Evolutionary conservation across 305 asterid genomes (phyloP).

Genomic region (Galium porrigens): DNA sequence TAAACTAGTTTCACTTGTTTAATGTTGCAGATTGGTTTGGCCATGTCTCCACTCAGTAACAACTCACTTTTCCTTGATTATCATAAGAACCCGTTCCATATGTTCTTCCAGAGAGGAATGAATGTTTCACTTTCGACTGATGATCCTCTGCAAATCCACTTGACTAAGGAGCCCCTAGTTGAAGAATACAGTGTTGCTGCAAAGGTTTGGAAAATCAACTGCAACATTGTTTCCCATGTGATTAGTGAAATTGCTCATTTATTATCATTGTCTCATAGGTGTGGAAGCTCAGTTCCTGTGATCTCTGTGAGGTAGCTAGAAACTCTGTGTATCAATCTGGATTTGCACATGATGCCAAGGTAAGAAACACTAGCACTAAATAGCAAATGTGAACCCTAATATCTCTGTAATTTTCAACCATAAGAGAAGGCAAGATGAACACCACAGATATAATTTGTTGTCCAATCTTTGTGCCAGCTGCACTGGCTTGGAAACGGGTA

Average conservation of each 20-base stretch:
- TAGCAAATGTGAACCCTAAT: background rate
- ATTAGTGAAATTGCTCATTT: conserved; percentile 14
- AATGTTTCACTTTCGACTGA: conserved; percentile 75
- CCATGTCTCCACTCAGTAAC: conserved; percentile 92
- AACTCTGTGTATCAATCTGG: conserved; percentile 94
- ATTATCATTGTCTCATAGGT: conserved; percentile 33
- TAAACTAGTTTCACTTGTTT: conserved; percentile 10
- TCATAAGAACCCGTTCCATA: conserved; percentile 74
- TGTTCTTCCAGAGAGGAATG: conserved; percentile 88
- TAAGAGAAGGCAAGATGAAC: background rate
- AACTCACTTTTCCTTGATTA: conserved; percentile 86
- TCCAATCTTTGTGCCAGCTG: conserved; percentile 25
- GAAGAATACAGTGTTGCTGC: conserved; percentile 96
- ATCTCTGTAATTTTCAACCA: background rate
- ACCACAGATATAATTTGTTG: conserved; percentile 8
- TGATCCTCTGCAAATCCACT: conserved; percentile 85
- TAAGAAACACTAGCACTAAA: conserved; percentile 21
- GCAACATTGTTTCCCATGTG: conserved; percentile 5
- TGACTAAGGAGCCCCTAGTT: conserved; percentile 83
- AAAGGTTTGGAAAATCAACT: conserved; percentile 35
- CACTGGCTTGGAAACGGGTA: conserved; percentile 77
- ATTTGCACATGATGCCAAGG: conserved; percentile 71
- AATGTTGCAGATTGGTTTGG: conserved; percentile 59
- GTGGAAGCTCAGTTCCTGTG: conserved; percentile 91
- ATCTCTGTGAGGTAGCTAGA: conserved; percentile 85